Percentiles rank a stretch among this genome's conserved stretches.
phyloP scores from a whole-genome alignment of 371 early-diverging fungal species.

The Apophysomyces trapeziformis region DNA sequence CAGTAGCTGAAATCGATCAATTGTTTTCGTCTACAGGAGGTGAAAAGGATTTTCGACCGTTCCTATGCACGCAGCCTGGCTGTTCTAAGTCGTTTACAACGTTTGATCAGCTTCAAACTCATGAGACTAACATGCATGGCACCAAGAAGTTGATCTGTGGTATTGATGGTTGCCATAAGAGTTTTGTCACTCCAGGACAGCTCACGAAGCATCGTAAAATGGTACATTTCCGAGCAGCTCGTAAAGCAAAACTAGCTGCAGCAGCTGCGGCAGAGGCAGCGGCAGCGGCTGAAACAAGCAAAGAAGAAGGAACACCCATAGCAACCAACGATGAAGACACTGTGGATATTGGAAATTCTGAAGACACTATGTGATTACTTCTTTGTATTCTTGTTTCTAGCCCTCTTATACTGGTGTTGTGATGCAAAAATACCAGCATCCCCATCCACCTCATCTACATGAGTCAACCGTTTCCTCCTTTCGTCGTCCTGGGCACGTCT shows the following conservation, averaged over 20 bases:
- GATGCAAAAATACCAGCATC: slow-evolving; percentile 19
- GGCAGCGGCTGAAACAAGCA: slow-evolving; percentile 19
- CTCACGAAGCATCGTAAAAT: slow-evolving; percentile 57
- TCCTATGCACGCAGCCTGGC: slow-evolving; percentile 50
- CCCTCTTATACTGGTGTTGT: slow-evolving; percentile 19
- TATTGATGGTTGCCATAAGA: slow-evolving; percentile 53
- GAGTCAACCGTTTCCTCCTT: slow-evolving; percentile 23
- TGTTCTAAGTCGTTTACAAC: slow-evolving; percentile 53
- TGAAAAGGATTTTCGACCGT: slow-evolving; percentile 53
- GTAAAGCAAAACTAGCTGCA: slow-evolving; percentile 46
- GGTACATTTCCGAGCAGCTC: slow-evolving; percentile 56
- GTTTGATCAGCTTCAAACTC: slow-evolving; percentile 50
- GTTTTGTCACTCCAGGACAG: slow-evolving; percentile 55
- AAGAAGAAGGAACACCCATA: slow-evolving; percentile 13
- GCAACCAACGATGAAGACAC: slow-evolving; percentile 15
- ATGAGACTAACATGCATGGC: slow-evolving; percentile 58
- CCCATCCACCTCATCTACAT: slow-evolving; percentile 18
- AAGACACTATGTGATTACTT: slow-evolving; percentile 15
- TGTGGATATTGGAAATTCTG: slow-evolving; percentile 27
- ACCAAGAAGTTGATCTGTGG: slow-evolving; percentile 52
- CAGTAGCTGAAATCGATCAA: slow-evolving; percentile 50
- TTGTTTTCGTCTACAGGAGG: slow-evolving; percentile 48
- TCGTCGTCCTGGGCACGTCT: slow-evolving; percentile 31
- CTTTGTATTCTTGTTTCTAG: slow-evolving; percentile 22
- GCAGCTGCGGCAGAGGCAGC: slow-evolving; percentile 45